Evolutionary conservation across 164 flowering plant genomes (phyloP).

Genomic region (Macadamia integrifolia): DNA sequence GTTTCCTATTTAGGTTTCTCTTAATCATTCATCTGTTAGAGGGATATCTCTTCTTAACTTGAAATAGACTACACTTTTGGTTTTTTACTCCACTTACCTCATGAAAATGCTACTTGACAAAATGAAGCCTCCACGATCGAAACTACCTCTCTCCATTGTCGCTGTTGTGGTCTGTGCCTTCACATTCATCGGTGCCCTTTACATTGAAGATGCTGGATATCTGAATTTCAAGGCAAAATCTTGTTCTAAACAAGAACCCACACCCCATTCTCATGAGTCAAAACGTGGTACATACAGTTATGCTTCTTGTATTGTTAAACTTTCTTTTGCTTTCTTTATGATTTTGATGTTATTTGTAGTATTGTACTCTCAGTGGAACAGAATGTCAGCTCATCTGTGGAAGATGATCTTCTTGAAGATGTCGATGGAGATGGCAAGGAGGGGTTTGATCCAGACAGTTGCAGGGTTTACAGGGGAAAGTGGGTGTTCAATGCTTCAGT

Average conservation of each 20-base stretch:
- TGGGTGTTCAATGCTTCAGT: slow-evolving; percentile 73
- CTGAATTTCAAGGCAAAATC: slow-evolving; percentile 35
- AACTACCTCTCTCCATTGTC: slow-evolving; percentile 47
- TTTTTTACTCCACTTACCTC: too few species aligned
- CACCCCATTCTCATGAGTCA: neutral
- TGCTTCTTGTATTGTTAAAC: neutral
- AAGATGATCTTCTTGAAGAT: slow-evolving; percentile 12
- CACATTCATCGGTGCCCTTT: slow-evolving; percentile 47
- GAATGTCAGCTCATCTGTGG: slow-evolving; percentile 5
- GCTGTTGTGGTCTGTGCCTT: slow-evolving; percentile 35
- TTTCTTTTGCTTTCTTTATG: neutral
- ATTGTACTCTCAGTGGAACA: neutral
- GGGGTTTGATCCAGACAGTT: slow-evolving; percentile 65
- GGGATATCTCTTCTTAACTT: slow-evolving; percentile 1
- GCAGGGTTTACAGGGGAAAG: slow-evolving; percentile 55
- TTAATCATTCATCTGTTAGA: neutral
- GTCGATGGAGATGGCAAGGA: slow-evolving; percentile 44
- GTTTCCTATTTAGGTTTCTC: neutral
- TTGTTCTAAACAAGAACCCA: slow-evolving; percentile 34
- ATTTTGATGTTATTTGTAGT: neutral
- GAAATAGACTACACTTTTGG: too few species aligned
- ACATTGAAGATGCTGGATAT: slow-evolving; percentile 45
- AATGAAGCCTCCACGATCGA: slow-evolving; percentile 40
- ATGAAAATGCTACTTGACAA: neutral
- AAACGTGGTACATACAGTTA: slow-evolving; percentile 12